Evolutionary conservation across 2,329 filamentous ascomycete species (phyloP).

Genomic region (Calonectria honghensis): DNA sequence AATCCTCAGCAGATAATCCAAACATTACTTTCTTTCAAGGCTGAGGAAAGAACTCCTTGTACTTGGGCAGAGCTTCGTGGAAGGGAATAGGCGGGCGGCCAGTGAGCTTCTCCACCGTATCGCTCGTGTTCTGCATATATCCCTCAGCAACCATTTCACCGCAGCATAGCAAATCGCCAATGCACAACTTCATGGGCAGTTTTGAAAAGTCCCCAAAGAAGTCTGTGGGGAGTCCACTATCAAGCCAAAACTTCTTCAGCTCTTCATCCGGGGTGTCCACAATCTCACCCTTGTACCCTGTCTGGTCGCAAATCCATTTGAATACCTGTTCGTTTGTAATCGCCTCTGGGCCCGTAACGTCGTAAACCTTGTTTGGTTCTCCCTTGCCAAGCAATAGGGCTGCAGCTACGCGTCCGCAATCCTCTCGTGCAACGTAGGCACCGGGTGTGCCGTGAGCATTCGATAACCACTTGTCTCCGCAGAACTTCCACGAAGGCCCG

Average conservation of each 20-base stretch:
- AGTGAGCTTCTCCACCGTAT: slow-evolving; percentile 52
- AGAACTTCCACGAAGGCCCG: slow-evolving; percentile 50
- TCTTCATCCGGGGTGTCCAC: slow-evolving; percentile 51
- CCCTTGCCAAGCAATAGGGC: slow-evolving; percentile 47
- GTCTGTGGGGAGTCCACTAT: slow-evolving; percentile 47
- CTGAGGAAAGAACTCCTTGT: slow-evolving; percentile 48
- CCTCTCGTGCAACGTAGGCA: slow-evolving; percentile 50
- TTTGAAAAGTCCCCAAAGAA: slow-evolving; percentile 52
- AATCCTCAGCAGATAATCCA: neutral
- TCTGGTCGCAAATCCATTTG: slow-evolving; percentile 49
- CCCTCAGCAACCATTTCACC: slow-evolving; percentile 51
- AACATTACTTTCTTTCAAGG: neutral
- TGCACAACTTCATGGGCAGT: slow-evolving; percentile 53
- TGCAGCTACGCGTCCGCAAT: slow-evolving; percentile 50
- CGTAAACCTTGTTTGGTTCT: slow-evolving; percentile 50
- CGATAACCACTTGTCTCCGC: slow-evolving; percentile 49
- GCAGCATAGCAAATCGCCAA: slow-evolving; percentile 50
- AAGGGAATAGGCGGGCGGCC: slow-evolving; percentile 47
- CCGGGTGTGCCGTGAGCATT: slow-evolving; percentile 50
- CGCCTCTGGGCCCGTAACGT: slow-evolving; percentile 48
- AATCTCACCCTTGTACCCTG: slow-evolving; percentile 47
- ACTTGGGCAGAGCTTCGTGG: slow-evolving; percentile 48
- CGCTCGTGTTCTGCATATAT: slow-evolving; percentile 47
- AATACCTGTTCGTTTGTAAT: slow-evolving; percentile 50
- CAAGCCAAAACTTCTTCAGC: slow-evolving; percentile 50